phyloP scores from a whole-genome alignment of 352 stramenopile genomes.

The Albugo candida region DNA sequence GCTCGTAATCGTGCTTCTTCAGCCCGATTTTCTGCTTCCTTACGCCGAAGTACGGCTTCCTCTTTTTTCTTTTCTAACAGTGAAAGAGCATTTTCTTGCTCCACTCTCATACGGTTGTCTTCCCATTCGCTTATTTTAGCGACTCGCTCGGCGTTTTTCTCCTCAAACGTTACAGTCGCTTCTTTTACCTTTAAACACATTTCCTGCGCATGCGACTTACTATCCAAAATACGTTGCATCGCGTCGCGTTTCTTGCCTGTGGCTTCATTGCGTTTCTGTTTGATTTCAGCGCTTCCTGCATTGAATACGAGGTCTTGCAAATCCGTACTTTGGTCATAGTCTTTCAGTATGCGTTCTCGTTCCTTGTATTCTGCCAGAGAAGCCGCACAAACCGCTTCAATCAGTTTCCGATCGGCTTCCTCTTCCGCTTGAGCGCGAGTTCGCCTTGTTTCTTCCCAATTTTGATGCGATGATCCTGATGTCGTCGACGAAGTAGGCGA shows the following conservation, averaged over 20 bases:
- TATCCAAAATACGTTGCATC: conserved; percentile 58
- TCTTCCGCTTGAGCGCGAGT: conserved; percentile 27
- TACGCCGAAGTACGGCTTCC: conserved; percentile 34
- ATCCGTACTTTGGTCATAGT: conserved; percentile 23
- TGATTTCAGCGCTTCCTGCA: conserved; percentile 16
- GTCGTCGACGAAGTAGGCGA: too few relatives aligned
- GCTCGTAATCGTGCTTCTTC: conserved; percentile 32
- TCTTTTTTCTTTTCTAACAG: conserved; percentile 36
- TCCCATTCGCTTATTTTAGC: conserved; percentile 30
- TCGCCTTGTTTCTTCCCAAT: conserved; percentile 10
- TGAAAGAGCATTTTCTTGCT: conserved; percentile 20
- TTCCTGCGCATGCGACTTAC: conserved; percentile 31
- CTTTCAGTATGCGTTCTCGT: conserved; percentile 31
- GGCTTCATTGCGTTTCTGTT: conserved; percentile 19
- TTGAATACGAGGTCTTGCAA: conserved; percentile 14
- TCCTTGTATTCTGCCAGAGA: conserved; percentile 60
- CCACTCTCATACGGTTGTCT: conserved; percentile 16
- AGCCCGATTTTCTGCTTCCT: conserved; percentile 46
- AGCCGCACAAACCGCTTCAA: conserved; percentile 57
- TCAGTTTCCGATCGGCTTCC: conserved; percentile 43
- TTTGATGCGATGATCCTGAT: background rate
- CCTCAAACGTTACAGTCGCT: conserved; percentile 34
- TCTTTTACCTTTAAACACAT: conserved; percentile 41
- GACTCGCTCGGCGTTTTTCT: conserved; percentile 32
- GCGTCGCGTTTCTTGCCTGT: conserved; percentile 38